Evolutionary conservation across 805 yeast species (phyloP).

Genomic region (Naumovozyma baii): DNA sequence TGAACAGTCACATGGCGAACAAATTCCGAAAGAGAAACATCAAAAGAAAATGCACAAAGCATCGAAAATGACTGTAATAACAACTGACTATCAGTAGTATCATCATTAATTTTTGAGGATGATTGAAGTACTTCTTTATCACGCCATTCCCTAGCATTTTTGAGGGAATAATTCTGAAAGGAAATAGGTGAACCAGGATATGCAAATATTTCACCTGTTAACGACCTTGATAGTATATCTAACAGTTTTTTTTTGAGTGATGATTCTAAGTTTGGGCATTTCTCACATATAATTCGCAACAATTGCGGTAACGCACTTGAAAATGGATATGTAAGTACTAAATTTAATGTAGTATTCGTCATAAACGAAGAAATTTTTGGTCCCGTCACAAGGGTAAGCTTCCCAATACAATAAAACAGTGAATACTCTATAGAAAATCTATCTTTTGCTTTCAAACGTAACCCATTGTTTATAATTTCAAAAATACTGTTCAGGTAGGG

Average conservation of each 20-base stretch:
- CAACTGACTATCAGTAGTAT: conserved; percentile 38
- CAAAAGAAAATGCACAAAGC: conserved; percentile 61
- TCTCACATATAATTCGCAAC: conserved; percentile 50
- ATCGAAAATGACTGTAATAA: conserved; percentile 69
- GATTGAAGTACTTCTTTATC: conserved; percentile 61
- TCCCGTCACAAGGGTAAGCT: conserved; percentile 76
- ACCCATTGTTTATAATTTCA: conserved; percentile 68
- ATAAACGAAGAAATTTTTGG: conserved; percentile 79
- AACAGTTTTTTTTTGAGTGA: conserved; percentile 59
- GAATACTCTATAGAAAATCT: conserved; percentile 73
- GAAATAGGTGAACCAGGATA: conserved; percentile 82
- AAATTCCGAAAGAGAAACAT: conserved; percentile 70
- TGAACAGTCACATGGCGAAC: conserved; percentile 69
- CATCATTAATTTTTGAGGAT: conserved; percentile 37
- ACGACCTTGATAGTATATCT: conserved; percentile 57
- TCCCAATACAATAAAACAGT: conserved; percentile 75
- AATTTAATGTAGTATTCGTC: conserved; percentile 64
- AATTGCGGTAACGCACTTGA: conserved; percentile 68
- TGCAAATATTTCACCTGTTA: conserved; percentile 67
- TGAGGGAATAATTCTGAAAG: conserved; percentile 43
- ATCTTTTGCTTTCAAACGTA: conserved; percentile 38
- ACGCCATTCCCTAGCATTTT: conserved; percentile 65
- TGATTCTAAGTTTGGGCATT: conserved; percentile 68
- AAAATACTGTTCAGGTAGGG: conserved; percentile 76
- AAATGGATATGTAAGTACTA: conserved; percentile 70